Evolutionary conservation across 352 stramenopile species (phyloP).

Genomic region (Globisporangium canariense): DNA sequence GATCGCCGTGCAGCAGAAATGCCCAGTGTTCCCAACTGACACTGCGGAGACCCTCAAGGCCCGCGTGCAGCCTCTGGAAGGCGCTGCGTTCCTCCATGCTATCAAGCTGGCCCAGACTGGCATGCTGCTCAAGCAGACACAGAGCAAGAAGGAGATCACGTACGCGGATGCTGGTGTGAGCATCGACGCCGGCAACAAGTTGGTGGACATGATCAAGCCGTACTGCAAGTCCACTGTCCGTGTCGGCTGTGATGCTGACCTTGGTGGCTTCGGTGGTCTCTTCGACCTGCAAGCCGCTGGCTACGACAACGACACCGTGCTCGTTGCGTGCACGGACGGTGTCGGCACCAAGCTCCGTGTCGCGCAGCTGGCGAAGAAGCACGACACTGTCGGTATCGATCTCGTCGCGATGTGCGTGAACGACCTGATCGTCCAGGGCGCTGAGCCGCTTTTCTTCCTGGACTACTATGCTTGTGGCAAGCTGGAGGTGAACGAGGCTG

Average conservation of each 20-base stretch:
- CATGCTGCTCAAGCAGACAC: slow-evolving; percentile 44
- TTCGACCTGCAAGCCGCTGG: slow-evolving; percentile 97
- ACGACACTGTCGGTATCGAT: slow-evolving; percentile 97
- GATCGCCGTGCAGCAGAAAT: slow-evolving; percentile 97
- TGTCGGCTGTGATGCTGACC: slow-evolving; percentile 94
- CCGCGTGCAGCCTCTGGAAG: slow-evolving; percentile 97
- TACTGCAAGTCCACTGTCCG: slow-evolving; percentile 96
- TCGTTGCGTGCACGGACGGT: slow-evolving; percentile 97
- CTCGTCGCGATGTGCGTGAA: slow-evolving; percentile 99
- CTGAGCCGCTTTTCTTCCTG: slow-evolving; percentile 99
- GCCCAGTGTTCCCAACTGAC: slow-evolving; percentile 86
- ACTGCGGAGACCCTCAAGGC: slow-evolving; percentile 96
- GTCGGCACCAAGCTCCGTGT: slow-evolving; percentile 98
- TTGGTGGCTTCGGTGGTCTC: slow-evolving; percentile 97
- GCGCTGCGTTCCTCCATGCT: slow-evolving; percentile 87
- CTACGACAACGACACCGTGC: slow-evolving; percentile 96
- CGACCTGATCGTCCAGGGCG: slow-evolving; percentile 98
- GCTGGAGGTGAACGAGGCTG: slow-evolving; percentile 93
- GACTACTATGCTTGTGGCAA: slow-evolving; percentile 99
- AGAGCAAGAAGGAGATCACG: slow-evolving; percentile 89
- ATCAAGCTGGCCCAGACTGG: slow-evolving; percentile 79
- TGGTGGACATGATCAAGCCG: slow-evolving; percentile 98
- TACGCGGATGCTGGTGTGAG: slow-evolving; percentile 98
- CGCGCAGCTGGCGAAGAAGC: slow-evolving; percentile 85
- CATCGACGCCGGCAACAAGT: slow-evolving; percentile 96